Evolutionary conservation across 495 filamentous ascomycete genomes (phyloP).

Genomic region (Elasticomyces elasticus): DNA sequence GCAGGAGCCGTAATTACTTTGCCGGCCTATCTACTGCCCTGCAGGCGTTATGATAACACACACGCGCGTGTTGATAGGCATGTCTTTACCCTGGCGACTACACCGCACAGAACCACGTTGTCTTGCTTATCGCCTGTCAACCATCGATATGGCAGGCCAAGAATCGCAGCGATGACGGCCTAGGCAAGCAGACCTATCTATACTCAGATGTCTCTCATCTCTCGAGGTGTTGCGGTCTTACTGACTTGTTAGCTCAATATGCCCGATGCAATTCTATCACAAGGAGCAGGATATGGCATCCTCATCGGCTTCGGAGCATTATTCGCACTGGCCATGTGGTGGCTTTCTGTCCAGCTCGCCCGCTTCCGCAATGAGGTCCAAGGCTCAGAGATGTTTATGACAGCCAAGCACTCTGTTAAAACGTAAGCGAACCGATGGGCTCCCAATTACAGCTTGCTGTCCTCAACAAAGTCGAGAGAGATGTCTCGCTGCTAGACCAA

Average conservation of each 20-base stretch:
- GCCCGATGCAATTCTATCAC: background rate
- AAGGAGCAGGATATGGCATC: background rate
- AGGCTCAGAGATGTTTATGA: background rate
- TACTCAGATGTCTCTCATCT: background rate
- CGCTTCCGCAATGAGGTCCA: background rate
- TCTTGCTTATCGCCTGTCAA: background rate
- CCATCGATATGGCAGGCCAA: background rate
- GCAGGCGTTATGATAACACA: too few relatives aligned
- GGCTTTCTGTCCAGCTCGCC: background rate
- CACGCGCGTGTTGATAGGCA: too few relatives aligned
- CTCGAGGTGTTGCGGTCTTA: background rate
- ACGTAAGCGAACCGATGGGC: too few relatives aligned
- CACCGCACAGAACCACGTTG: background rate
- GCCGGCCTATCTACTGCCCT: too few relatives aligned
- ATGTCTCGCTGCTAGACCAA: too few relatives aligned
- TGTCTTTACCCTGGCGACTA: too few relatives aligned
- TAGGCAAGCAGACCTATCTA: background rate
- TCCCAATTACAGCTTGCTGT: too few relatives aligned
- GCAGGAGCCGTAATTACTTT: too few relatives aligned
- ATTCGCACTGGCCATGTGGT: slow-evolving; percentile 1
- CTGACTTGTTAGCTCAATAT: background rate
- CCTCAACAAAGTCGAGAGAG: too few relatives aligned
- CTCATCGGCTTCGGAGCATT: background rate
- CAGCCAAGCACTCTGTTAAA: background rate
- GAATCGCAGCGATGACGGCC: background rate